phyloP scores from a whole-genome alignment of 179 eudicot species.

The Silene noctiflora region DNA sequence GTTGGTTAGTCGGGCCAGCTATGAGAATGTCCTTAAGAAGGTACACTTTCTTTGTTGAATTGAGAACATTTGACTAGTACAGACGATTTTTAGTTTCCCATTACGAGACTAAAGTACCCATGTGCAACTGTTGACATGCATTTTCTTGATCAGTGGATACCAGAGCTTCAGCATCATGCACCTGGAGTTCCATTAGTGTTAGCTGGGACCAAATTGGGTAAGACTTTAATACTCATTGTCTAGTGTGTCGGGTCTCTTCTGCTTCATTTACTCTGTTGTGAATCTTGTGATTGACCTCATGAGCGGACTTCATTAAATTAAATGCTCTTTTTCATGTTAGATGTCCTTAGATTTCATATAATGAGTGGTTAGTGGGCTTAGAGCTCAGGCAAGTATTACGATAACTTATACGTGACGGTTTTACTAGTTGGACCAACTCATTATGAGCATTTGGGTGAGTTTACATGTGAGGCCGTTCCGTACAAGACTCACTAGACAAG shows the following conservation, averaged over 20 bases:
- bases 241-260: background rate
- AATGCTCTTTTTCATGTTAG: background rate
- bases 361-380: background rate
- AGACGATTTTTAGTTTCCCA: slow-evolving; percentile 5
- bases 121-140: slow-evolving; percentile 20
- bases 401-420: background rate
- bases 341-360: slow-evolving; percentile 9
- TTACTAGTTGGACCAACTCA: background rate
- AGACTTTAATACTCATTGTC: slow-evolving; percentile 15
- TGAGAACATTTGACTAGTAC: slow-evolving; percentile 8
- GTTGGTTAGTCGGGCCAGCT: slow-evolving; percentile 95
- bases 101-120: background rate
- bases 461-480: background rate
- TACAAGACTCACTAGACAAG: background rate
- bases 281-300: slow-evolving; percentile 2
- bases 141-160: slow-evolving; percentile 75
- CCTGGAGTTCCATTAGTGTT: slow-evolving; percentile 92
- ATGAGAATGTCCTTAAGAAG: slow-evolving; percentile 87
- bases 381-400: background rate
- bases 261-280: background rate
- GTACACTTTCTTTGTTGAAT: slow-evolving; percentile 31
- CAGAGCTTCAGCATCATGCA: slow-evolving; percentile 95
- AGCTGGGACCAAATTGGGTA: slow-evolving; percentile 95
- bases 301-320: background rate
- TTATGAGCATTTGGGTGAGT: background rate